A percentile compares a stretch with the other conserved stretches of the same genome.
Evolutionary conservation across 2,329 filamentous ascomycete species (phyloP).

Genomic region (Fusarium sp.): DNA sequence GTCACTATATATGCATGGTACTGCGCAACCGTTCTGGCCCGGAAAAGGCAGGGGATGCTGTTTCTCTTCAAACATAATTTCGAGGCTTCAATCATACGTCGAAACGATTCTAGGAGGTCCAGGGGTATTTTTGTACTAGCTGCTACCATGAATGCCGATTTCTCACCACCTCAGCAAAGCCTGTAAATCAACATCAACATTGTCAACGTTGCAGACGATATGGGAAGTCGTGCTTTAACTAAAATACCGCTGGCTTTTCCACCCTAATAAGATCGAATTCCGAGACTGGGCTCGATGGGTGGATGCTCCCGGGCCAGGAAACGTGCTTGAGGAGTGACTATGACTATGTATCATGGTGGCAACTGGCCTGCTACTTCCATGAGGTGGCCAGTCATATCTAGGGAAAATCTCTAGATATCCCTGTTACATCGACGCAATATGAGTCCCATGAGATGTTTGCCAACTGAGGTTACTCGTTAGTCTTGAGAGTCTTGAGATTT

Average conservation of each 20-base stretch:
- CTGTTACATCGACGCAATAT: too few relatives aligned
- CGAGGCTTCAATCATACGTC: not conserved
- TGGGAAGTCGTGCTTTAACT: not conserved
- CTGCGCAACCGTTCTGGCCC: not conserved
- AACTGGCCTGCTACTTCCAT: not conserved
- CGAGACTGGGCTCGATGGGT: not conserved
- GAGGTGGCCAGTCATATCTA: not conserved
- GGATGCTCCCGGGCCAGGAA: not conserved
- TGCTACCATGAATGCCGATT: not conserved
- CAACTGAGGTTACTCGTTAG: too few relatives aligned
- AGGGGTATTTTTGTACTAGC: not conserved
- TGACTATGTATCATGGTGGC: too few relatives aligned
- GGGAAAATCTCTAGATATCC: not conserved
- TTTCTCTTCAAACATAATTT: not conserved
- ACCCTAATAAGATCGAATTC: not conserved
- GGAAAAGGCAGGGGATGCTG: not conserved
- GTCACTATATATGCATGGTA: not conserved
- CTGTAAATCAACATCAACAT: not conserved
- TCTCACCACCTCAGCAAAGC: not conserved
- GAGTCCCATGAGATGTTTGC: not conserved
- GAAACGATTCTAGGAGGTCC: not conserved
- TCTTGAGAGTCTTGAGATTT: not conserved
- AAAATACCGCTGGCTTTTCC: too few relatives aligned
- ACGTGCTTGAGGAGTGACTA: not conserved
- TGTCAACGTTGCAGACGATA: not conserved